These are phyloP conservation scores for Colletotrichum destructivum DNA, from an alignment of 2,329 filamentous ascomycete species.

Conservation along the genomic window DNA sequence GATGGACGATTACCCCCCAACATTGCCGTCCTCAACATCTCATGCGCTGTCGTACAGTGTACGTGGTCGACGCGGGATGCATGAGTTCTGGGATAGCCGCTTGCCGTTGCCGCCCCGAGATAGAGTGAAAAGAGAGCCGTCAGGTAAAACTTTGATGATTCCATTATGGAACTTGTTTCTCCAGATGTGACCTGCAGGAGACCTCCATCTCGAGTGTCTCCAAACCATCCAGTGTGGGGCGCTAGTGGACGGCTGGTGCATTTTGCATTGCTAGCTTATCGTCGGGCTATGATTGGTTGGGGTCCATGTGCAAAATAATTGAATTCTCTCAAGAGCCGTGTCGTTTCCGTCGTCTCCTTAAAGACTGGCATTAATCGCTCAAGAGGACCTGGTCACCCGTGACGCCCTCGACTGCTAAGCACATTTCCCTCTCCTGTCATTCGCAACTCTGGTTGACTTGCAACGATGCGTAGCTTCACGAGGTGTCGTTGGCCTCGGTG, in stretches of 20 bases:
- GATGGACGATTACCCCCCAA: conserved; percentile 38
- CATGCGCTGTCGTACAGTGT: background rate
- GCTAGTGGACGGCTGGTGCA: conserved; percentile 41
- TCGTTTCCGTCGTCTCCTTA: conserved; percentile 38
- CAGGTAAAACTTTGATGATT: conserved; percentile 44
- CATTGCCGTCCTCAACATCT: conserved; percentile 27
- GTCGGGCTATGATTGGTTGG: conserved; percentile 48
- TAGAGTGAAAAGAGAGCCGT: conserved; percentile 3
- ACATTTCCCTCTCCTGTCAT: conserved; percentile 37
- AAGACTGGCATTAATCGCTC: conserved; percentile 42
- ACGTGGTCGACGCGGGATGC: conserved; percentile 17
- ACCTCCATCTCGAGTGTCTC: conserved; percentile 40
- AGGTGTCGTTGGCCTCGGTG: conserved; percentile 41
- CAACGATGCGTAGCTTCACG: conserved; percentile 33
- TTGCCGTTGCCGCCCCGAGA: conserved; percentile 35
- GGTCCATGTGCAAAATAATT: conserved; percentile 52
- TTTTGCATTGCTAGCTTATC: conserved; percentile 49
- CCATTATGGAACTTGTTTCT: conserved; percentile 43
- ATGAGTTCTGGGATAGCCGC: conserved; percentile 29
- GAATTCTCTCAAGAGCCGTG: conserved; percentile 46
- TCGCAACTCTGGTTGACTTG: conserved; percentile 37
- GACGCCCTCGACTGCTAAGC: conserved; percentile 30
- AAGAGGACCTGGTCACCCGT: conserved; percentile 22
- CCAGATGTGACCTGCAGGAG: conserved; percentile 42
- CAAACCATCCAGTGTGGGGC: conserved; percentile 41